Conservation (phyloP, 2,329 filamentous ascomycete species). For the Colletotrichum sp. region DNA sequence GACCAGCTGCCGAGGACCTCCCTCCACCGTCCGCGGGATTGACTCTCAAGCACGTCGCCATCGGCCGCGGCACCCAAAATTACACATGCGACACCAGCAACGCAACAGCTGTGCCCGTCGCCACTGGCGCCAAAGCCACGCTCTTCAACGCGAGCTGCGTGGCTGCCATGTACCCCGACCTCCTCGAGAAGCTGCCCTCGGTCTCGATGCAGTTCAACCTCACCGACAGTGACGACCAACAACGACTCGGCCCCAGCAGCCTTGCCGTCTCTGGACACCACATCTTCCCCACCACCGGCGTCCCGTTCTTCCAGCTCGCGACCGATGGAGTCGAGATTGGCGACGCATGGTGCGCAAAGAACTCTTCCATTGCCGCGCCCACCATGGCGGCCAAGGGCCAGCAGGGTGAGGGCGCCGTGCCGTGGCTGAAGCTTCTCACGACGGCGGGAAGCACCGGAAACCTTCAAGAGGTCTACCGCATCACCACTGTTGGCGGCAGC, state of each 20-base stretch:
- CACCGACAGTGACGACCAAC: neutral
- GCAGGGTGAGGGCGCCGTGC: conserved; percentile 70
- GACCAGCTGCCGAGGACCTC: conserved; percentile 61
- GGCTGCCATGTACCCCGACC: conserved; percentile 70
- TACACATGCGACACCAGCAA: conserved; percentile 80
- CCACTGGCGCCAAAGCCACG: conserved; percentile 77
- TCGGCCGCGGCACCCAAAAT: conserved; percentile 91
- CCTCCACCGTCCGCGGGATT: conserved; percentile 66
- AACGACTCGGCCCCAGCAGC: conserved; percentile 59
- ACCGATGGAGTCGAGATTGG: conserved; percentile 60
- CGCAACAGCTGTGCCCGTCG: conserved; percentile 64
- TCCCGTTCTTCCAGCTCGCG: conserved; percentile 82
- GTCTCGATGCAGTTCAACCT: conserved; percentile 73
- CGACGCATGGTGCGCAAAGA: conserved; percentile 67
- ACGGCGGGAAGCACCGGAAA: conserved; percentile 61
- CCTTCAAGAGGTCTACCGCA: conserved; percentile 79
- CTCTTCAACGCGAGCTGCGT: conserved; percentile 90
- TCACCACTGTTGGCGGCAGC: conserved; percentile 83
- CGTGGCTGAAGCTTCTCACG: conserved; percentile 78
- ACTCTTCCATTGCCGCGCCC: conserved; percentile 67
- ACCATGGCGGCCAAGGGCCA: conserved; percentile 62
- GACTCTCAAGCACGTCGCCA: conserved; percentile 75
- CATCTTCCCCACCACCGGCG: conserved; percentile 75
- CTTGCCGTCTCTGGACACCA: conserved; percentile 76
- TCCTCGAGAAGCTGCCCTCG: conserved; percentile 68